These are phyloP conservation scores for Vitis hybrid DNA, from an alignment of 177 flowering plant species.

Conservation along the genomic window DNA sequence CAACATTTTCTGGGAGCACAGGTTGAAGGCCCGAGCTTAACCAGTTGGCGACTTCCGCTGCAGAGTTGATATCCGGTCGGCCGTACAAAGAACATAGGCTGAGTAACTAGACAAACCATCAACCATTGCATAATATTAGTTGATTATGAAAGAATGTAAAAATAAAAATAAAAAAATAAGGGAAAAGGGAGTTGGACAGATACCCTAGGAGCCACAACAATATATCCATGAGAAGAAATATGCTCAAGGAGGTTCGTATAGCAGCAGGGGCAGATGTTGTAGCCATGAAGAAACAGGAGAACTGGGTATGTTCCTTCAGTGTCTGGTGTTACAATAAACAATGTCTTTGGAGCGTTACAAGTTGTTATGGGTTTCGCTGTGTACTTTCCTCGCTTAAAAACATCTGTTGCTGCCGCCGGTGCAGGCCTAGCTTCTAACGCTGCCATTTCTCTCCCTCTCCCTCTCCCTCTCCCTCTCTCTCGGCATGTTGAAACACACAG, in stretches of 20 bases:
- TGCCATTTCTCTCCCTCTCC: not conserved
- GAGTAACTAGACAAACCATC: slow-evolving; percentile 7
- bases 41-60: slow-evolving; percentile 43
- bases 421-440: not conserved
- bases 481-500: no score
- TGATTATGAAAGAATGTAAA: no score
- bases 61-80: slow-evolving; percentile 20
- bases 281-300: slow-evolving; percentile 41
- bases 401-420: not conserved
- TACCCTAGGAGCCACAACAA: slow-evolving; percentile 52
- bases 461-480: not conserved
- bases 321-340: slow-evolving; percentile 30
- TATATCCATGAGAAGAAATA: slow-evolving; percentile 49
- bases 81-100: slow-evolving; percentile 6
- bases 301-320: slow-evolving; percentile 34
- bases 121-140: not conserved
- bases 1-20: slow-evolving; percentile 25
- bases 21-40: slow-evolving; percentile 25
- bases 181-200: no score
- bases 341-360: slow-evolving; percentile 24
- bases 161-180: no score
- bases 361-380: slow-evolving; percentile 1
- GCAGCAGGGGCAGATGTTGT: slow-evolving; percentile 14
- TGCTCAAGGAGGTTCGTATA: slow-evolving; percentile 32
- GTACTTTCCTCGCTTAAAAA: slow-evolving; percentile 7